Percentiles rank a stretch among this genome's conserved stretches.
Evolutionary conservation across 371 early-diverging fungal species (phyloP).

Genomic region (Rhizomucor miehei): DNA sequence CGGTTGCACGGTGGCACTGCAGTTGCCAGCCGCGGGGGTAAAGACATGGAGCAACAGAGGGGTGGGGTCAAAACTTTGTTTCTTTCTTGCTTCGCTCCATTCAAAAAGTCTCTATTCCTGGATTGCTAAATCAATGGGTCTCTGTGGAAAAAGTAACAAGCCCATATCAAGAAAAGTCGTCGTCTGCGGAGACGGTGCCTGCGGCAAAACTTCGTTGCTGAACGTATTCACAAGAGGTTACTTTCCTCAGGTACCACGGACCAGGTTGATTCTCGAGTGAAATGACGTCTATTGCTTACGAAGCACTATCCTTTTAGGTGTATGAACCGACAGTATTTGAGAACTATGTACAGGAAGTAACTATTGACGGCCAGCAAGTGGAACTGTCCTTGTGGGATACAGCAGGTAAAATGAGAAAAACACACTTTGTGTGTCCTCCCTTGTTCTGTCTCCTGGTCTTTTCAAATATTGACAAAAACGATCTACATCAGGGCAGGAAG

Average conservation of each 20-base stretch:
- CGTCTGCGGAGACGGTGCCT: slow-evolving; percentile 75
- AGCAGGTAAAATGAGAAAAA: slow-evolving; percentile 61
- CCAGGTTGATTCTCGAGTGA: neutral
- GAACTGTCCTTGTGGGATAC: slow-evolving; percentile 93
- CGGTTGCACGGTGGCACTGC: too few relatives aligned
- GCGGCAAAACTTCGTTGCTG: slow-evolving; percentile 55
- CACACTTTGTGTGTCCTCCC: too few relatives aligned
- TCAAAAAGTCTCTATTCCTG: too few relatives aligned
- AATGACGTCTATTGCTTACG: too few relatives aligned
- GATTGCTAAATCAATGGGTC: neutral
- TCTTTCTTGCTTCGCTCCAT: too few relatives aligned
- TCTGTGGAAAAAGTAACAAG: slow-evolving; percentile 6
- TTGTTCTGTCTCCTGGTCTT: neutral
- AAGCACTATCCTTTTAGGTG: slow-evolving; percentile 17
- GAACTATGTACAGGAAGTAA: slow-evolving; percentile 82
- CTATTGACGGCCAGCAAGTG: slow-evolving; percentile 73
- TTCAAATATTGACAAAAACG: neutral
- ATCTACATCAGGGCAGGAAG: slow-evolving; percentile 55
- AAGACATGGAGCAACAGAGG: too few relatives aligned
- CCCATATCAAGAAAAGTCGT: slow-evolving; percentile 53
- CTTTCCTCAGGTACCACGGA: slow-evolving; percentile 28
- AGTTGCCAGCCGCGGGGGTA: too few relatives aligned
- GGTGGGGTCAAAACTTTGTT: too few relatives aligned
- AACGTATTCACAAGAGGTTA: slow-evolving; percentile 33
- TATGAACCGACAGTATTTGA: slow-evolving; percentile 82